Evolutionary conservation across 176 grass and related monocot species (phyloP), one percentile per base, ranked within the genome.

Genomic region (Cocos nucifera): DNA sequence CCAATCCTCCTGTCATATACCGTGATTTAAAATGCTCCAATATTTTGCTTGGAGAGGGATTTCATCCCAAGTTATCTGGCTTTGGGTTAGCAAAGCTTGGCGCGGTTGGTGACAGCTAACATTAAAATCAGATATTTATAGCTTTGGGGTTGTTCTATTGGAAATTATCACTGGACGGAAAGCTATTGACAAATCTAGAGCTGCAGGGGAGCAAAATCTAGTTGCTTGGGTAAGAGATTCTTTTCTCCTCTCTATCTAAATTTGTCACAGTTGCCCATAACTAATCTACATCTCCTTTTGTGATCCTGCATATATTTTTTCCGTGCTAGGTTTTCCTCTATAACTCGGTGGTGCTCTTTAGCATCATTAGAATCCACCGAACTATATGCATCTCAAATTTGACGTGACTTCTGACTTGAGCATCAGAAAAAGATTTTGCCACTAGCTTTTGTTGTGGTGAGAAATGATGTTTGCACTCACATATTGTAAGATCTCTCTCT

Each of bases 1-100:
- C 78, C 35, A 81, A 28, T 62, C 83, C 83, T 54, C 83, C 83
- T 66, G 83, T 86, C 60, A 86, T 86, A 70, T 86, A 86, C 56
- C 78, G 74, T 3, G 83, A 86, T 50, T 71, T 86, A 53, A 86
- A 86, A 70, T 81, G 65, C 54, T 81, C 83, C 59, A 86, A 86
- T 27, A 86, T 86, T 67, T 74, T 86, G 22, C 69, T 86, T 29
- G 83, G 70, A 19, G 73, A 74, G 51, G 65, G 50, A 23, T 81
- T 81, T 66, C 65, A 81, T 58, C 74, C 83, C 20, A 81, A 86
- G 65, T 22, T 86, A 19, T 81, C 78, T 66, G 74, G 81, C 56
- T 86, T 86, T 58, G 78, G 83, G 23, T 70, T 86, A 51, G 78
- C 83, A 30, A 86, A 86, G 63, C 83, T 81, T 17, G 83, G 78